Percentiles rank a stretch among this genome's conserved stretches.
phyloP scores from a whole-genome alignment of 768 basidiomycete species.

The Asterophora parasitica region DNA sequence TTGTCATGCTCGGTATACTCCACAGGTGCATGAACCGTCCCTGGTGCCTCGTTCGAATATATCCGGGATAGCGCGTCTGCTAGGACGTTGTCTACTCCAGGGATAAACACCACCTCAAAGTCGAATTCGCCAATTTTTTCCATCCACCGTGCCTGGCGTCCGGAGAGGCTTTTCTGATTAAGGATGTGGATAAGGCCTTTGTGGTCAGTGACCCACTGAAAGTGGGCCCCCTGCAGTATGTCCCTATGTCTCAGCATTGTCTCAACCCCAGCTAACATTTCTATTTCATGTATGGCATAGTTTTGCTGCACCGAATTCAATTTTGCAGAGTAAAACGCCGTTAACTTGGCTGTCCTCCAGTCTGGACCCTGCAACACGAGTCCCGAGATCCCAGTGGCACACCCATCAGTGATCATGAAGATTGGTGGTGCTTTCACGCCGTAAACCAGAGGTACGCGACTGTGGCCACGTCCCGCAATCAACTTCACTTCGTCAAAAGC shows the following conservation, averaged over 20 bases:
- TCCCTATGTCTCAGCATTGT: constrained; percentile 26
- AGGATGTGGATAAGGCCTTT: constrained; percentile 28
- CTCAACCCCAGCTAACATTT: constrained; percentile 34
- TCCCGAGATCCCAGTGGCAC: constrained; percentile 24
- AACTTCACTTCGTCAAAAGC: constrained; percentile 36
- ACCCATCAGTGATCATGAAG: constrained; percentile 28
- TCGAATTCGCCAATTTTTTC: constrained; percentile 35
- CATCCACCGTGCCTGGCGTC: constrained; percentile 33
- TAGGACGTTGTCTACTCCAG: constrained; percentile 33
- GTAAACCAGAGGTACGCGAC: constrained; percentile 19
- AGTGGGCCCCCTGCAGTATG: constrained; percentile 24
- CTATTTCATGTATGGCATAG: constrained; percentile 36
- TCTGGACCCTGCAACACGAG: constrained; percentile 24
- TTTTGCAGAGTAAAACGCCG: constrained; percentile 29
- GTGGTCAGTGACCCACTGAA: constrained; percentile 30
- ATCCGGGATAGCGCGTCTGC: constrained; percentile 37
- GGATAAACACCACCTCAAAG: constrained; percentile 27
- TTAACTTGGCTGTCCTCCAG: constrained; percentile 27
- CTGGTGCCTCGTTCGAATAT: constrained; percentile 10
- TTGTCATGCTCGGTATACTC: constrained; percentile 16
- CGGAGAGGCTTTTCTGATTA: constrained; percentile 30
- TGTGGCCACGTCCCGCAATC: constrained; percentile 13
- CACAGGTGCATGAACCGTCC: constrained; percentile 7
- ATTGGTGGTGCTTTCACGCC: constrained; percentile 14
- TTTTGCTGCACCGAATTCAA: constrained; percentile 30